Base-by-base conservation (phyloP, 352 stramenopile genomes). In the Pythium volutum region DNA sequence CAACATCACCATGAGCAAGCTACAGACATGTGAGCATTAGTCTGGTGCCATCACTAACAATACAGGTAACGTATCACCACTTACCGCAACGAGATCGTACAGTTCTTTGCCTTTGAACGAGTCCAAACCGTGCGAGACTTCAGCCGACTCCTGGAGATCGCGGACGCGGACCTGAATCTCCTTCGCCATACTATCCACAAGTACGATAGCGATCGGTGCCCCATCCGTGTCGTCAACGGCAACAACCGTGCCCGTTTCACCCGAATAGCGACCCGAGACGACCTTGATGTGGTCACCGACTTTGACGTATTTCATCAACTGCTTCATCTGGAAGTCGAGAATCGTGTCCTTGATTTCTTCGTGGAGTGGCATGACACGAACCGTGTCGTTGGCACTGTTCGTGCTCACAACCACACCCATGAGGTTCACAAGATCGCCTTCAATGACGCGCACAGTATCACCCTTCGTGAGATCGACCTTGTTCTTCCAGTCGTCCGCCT, bases 201-300 rank as follows among this genome's bases (percentile, higher is more conserved):
- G 68, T 12, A 97, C 88, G 51, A 97, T 95, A 25, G 88, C 88
- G 16, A 95, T 86, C 4, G 84, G 82, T 20, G 86, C 83, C 20
- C 87, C 84, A 48, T 93, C 82, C 15, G 76, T 85, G 23, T 96
- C 86, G 45, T 95, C 87, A 18, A 97, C 82, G 33, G 86, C 87
- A 20, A 97, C 88, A 52, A 97, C 88, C 8, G 86, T 96, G 50
- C 88, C 88, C 2, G 88, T 97, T 65, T 96, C 88, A 22, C 88
- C 88, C 6, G 86, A 95, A 70, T 96, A 96, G 38, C 86, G 81
- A 5, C 88, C 88, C 27, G 85, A 95, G 3, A 97, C 79, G 22
- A 97, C 88, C 71, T 97, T 97, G 66, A 97, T 95, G 59, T 96
- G 87, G 62, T 96, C 88, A 41, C 88, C 88, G n/a, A 96, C 84